Evolutionary conservation across 1,139 yeast genomes (phyloP).

Genomic region (Kodamaea arcana): DNA sequence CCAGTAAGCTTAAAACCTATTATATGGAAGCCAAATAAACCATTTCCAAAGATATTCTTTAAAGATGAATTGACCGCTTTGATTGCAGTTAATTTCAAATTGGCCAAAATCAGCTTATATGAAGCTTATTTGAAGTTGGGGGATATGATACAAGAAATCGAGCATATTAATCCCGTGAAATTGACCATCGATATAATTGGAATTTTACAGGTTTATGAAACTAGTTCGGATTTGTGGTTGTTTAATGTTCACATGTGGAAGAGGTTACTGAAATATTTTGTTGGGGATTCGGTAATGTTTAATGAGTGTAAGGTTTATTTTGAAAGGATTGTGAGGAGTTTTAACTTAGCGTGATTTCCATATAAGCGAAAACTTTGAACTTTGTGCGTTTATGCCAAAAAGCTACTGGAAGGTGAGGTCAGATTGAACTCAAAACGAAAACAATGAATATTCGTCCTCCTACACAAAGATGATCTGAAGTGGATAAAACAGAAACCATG

Average conservation of each 20-base stretch:
- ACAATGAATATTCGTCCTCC: too few species aligned
- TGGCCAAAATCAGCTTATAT: constrained; percentile 30
- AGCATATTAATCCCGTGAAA: constrained; percentile 11
- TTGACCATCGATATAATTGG: constrained; percentile 38
- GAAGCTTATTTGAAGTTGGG: constrained; percentile 19
- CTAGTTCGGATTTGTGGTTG: constrained; percentile 32
- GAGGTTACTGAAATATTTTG: constrained; percentile 27
- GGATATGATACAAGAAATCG: background rate
- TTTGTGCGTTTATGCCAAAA: too few species aligned
- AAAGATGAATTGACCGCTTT: constrained; percentile 36
- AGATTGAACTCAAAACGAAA: too few species aligned
- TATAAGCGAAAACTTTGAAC: too few species aligned
- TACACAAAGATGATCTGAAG: too few species aligned
- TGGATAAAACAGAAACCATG: too few species aligned
- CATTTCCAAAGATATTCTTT: constrained; percentile 32
- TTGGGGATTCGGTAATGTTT: constrained; percentile 25
- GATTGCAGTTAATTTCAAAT: constrained; percentile 27
- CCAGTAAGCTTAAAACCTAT: constrained; percentile 31
- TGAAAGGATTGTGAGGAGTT: constrained; percentile 22
- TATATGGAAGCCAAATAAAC: constrained; percentile 20
- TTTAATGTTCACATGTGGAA: constrained; percentile 31
- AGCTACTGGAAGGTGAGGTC: too few species aligned
- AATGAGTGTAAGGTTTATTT: constrained; percentile 24
- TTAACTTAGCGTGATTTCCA: constrained; percentile 19
- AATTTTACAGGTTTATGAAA: constrained; percentile 33